A percentile compares a stretch with the other conserved stretches of the same genome.
phyloP scores from a whole-genome alignment of 1,284 basidiomycete genomes.

The Apiotrichum siamense region DNA sequence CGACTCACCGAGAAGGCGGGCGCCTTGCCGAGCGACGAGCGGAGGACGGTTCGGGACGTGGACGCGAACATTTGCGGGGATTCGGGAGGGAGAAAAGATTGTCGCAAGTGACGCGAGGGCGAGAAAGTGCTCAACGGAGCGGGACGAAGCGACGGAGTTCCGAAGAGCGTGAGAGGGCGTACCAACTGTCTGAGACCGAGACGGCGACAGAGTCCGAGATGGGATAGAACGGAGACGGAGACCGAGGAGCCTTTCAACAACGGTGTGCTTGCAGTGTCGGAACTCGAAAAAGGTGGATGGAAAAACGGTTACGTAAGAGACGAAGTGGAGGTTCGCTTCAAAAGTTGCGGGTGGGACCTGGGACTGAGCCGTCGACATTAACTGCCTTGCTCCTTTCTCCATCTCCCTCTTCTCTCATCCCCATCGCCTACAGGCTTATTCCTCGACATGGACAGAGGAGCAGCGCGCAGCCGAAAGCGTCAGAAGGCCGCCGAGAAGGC shows the following conservation, averaged over 20 bases:
- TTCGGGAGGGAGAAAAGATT: background rate
- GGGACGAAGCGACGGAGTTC: no score
- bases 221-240: no score
- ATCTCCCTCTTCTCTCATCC: background rate
- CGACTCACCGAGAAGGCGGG: constrained; percentile 15
- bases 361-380: no score
- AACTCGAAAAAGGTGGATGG: no score
- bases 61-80: constrained; percentile 26
- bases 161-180: no score
- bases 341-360: background rate
- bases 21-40: constrained; percentile 8
- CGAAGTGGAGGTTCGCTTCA: background rate
- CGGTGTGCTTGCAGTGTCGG: no score
- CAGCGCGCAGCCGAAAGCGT: constrained; percentile 37
- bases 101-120: background rate
- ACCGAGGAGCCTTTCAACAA: no score
- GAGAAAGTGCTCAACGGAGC: no score
- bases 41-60: constrained; percentile 21
- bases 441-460: constrained; percentile 46
- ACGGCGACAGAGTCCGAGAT: no score
- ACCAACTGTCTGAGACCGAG: no score
- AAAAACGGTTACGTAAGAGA: background rate
- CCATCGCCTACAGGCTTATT: background rate
- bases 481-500: constrained; percentile 6
- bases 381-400: background rate